A percentile compares a stretch with the other conserved stretches of the same genome.
Conservation (phyloP, 169 alveolate genomes). For the Plasmodium fragile region DNA sequence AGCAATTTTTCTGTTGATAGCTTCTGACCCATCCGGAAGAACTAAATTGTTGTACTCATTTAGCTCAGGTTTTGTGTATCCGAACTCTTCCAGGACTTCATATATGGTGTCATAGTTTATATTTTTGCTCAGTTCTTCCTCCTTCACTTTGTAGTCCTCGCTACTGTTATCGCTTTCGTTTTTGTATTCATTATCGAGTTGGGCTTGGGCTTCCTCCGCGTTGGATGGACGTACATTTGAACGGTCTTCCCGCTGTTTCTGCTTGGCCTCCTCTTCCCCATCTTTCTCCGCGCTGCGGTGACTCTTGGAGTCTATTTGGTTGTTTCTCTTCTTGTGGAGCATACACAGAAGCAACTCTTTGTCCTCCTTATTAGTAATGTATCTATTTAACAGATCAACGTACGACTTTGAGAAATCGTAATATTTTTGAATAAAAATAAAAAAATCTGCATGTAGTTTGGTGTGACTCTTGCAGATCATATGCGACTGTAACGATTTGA, state of each 20-base stretch:
- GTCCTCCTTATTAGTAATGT: conserved; percentile 64
- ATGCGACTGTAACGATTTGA: conserved; percentile 59
- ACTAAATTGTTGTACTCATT: conserved; percentile 86
- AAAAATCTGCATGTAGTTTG: conserved; percentile 51
- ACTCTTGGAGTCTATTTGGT: conserved; percentile 2
- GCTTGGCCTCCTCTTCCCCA: neutral
- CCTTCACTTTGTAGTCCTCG: conserved; percentile 68
- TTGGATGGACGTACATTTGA: neutral
- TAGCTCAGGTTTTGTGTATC: conserved; percentile 67
- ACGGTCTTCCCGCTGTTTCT: neutral
- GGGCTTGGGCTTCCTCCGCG: neutral
- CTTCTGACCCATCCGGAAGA: conserved; percentile 91
- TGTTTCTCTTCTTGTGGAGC: conserved; percentile 18
- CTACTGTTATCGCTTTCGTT: conserved; percentile 4
- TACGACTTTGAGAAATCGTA: conserved; percentile 74
- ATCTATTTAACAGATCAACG: conserved; percentile 67
- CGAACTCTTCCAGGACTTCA: conserved; percentile 58
- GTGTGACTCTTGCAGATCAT: conserved; percentile 76
- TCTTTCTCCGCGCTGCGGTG: neutral
- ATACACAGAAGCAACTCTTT: conserved; percentile 44
- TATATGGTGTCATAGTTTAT: conserved; percentile 28
- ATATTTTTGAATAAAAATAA: conserved; percentile 69
- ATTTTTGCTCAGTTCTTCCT: conserved; percentile 55
- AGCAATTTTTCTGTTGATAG: conserved; percentile 87
- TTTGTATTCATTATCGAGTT: neutral